Percentiles rank a stretch among this genome's conserved stretches.
phyloP scores from a whole-genome alignment of 257 asterid genomes.

The Salvia hispanica region DNA sequence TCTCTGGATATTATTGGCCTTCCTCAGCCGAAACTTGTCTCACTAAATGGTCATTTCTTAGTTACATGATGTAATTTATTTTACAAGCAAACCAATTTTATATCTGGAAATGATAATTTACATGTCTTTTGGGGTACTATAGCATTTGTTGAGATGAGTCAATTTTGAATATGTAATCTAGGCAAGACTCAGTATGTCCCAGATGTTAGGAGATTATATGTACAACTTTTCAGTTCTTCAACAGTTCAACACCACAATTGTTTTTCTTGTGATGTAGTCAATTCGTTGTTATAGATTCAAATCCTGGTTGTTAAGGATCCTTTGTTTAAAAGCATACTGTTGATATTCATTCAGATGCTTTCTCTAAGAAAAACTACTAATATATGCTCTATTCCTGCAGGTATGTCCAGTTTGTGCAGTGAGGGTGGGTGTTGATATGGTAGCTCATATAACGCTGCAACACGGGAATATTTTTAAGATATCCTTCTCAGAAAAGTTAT shows the following conservation, averaged over 20 bases:
- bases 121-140: slow-evolving; percentile 4
- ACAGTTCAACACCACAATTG: neutral
- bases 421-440: slow-evolving; percentile 97
- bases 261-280: neutral
- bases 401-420: slow-evolving; percentile 88
- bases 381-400: slow-evolving; percentile 46
- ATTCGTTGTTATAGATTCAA: neutral
- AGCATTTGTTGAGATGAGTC: slow-evolving; percentile 5
- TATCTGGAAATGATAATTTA: neutral
- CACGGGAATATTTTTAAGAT: slow-evolving; percentile 85
- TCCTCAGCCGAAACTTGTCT: too few relatives aligned
- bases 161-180: neutral
- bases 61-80: too few relatives aligned
- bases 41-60: neutral
- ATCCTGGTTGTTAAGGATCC: neutral
- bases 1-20: too few relatives aligned
- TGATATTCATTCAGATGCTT: neutral
- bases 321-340: neutral
- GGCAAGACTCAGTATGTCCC: neutral
- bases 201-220: neutral
- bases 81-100: too few relatives aligned
- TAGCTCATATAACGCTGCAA: slow-evolving; percentile 88
- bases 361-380: slow-evolving; percentile 11
- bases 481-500: slow-evolving; percentile 52
- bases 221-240: neutral